Base-by-base conservation (phyloP, 805 yeast species). In the Myxozyma vanderwaltii region DNA sequence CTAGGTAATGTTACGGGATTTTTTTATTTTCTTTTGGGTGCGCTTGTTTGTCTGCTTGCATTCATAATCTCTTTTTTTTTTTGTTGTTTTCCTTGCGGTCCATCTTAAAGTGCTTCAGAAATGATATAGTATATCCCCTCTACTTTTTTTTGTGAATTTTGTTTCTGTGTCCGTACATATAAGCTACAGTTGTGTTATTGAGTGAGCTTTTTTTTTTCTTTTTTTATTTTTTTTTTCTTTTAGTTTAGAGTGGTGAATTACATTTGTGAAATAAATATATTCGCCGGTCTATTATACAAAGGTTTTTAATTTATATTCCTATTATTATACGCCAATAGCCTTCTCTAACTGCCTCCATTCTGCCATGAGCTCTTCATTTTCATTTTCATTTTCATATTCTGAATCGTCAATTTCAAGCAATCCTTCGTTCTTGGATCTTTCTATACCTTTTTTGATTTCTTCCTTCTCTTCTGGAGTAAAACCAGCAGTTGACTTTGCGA, bases 301-400 rank as follows among this genome's bases (percentile, higher is more conserved):
- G 5, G 13, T 40, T 21, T 7, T n/a, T 13, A n/a, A 52, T 56
- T 56, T 54, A 36, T 53, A n/a, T n/a, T n/a, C n/a, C n/a, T n/a
- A n/a, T n/a, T n/a, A n/a, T n/a, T n/a, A n/a, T n/a, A n/a, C n/a
- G n/a, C n/a, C n/a, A 21, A 58, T 13, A 13, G n/a, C 45, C 15
- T 51, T 15, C 41, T 58, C 64, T 15, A 61, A 51, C 19, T 38
- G 24, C 13, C 50, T 60, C 68, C 68, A 64, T 35, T 64, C 68
- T 8, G 50, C 43, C 17, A 58, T 12, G 15, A 55, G 58, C 23
- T 62, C 49, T n/a, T 33, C 44, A 17, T 39, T 41, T 5, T 50
- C 44, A 26, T 62, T 44, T n/a, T 33, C 44, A 17, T 39, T 41
- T 5, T 50, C 44, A 26, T 39, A n/a, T 27, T 52, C 54, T 4